Evolutionary conservation across 352 stramenopile genomes (phyloP), one percentile per base, ranked within the genome.

Genomic region (Globisporangium alternatum): DNA sequence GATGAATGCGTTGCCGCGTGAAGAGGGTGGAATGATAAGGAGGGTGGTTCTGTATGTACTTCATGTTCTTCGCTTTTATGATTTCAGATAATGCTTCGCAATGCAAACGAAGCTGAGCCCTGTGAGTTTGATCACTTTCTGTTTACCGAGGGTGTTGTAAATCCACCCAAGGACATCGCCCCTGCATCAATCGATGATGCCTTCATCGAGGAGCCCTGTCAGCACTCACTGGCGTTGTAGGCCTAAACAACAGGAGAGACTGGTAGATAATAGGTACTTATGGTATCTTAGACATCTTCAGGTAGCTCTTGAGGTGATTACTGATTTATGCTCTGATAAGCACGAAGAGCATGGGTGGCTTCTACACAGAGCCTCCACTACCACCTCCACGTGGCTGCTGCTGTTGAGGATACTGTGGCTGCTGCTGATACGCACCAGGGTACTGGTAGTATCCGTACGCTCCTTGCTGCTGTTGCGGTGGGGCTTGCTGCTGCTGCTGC

Each of bases 391-490:
- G 17, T 25, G 17, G 43, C 19, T 21, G 51, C 10, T 35, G 51
- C 30, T 56, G 49, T 28, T 37, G 49, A 17, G 49, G 49, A 25
- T 39, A 56, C 13, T 22, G 21, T 6, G 49, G 51, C 9, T 45
- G 56, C 55, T 72, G 59, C 48, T 61, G 70, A 41, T 75, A 65
- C 3, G 70, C 72, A 37, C 31, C 31, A 44, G 78, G 80, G 45
- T 86, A 87, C 66, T 80, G 76, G 39, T 86, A 73, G 65, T 78
- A 76, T 53, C 61, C 76, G 62, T 59, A 72, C 47, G 45, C 52
- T n/a, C 35, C 43, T 56, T 52, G 56, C 22, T 65, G 70, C 17
- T 58, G 54, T 3, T 63, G 47, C 5, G 59, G 53, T 3, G 53
- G 62, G 12, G 28, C 51, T 17, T 65, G 70, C 17, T 54, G 64